These are phyloP conservation scores for Alternaria burnsii DNA, from an alignment of 2,329 filamentous ascomycete species.

Conservation along the genomic window DNA sequence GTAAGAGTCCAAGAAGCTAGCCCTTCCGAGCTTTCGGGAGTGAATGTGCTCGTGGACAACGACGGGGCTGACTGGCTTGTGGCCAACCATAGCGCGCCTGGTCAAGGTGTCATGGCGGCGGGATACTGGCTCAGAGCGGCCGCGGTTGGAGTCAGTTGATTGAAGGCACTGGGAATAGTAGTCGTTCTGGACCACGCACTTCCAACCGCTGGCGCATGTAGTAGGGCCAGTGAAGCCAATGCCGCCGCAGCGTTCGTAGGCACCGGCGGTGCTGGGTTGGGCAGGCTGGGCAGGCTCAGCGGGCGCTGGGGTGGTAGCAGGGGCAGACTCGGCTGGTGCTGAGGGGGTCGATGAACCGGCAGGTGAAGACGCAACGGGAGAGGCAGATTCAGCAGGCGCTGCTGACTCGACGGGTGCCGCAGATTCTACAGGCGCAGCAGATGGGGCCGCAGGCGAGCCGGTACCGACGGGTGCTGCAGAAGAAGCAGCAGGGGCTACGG, in stretches of 20 bases:
- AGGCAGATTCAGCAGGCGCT: constrained; percentile 13
- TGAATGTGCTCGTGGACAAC: background rate
- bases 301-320: background rate
- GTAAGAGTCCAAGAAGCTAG: constrained; percentile 2
- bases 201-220: constrained; percentile 50
- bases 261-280: background rate
- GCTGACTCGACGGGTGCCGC: constrained; percentile 12
- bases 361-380: background rate
- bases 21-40: constrained; percentile 2
- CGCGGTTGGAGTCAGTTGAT: background rate
- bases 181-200: constrained; percentile 52
- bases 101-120: background rate
- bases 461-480: constrained; percentile 9
- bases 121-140: background rate
- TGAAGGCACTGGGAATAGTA: constrained; percentile 16
- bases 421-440: constrained; percentile 15
- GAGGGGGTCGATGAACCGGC: constrained; percentile 2
- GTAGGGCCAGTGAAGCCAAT: constrained; percentile 51
- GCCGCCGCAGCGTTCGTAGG: constrained; percentile 57
- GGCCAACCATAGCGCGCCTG: background rate
- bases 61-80: constrained; percentile 1
- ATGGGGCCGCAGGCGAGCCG: constrained; percentile 9
- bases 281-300: constrained; percentile 3
- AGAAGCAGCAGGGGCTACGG: background rate
- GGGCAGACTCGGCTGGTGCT: constrained; percentile 8